Base-by-base conservation (phyloP, 208 protist species). In the Acanthamoeba triangularis region DNA sequence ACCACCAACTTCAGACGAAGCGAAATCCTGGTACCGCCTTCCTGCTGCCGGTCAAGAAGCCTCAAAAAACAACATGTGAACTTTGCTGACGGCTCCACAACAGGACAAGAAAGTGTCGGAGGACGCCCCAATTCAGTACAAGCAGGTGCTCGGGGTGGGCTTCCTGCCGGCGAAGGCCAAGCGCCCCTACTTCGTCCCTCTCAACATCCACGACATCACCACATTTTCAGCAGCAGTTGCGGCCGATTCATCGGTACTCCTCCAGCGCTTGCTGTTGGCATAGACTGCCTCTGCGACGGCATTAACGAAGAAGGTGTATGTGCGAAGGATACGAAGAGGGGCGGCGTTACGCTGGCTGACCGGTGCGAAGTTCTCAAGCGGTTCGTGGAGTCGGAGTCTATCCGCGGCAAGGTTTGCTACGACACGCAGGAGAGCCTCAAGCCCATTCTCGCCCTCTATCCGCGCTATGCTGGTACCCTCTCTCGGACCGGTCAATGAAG, bases 1-100 rank as follows among this genome's bases (percentile, higher is more conserved):
- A 88, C 80, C 25, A 88, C 80, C 49, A 88, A 88, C 80, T 88
- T 65, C 49, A n/a, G 80, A 0, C 80, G 80, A 41, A 88, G 80
- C 49, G 80, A 88, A 25, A 88, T 88, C 5, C 30, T 88, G 80
- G 80, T 63, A 84, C 41, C 11, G 10, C 30, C n/a, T 37, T 11
- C 14, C 30, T 30, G 13, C 30, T 13, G 5, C 14, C 20, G 65
- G 72, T 14, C 28, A 3, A 30, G n/a, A n/a, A n/a, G n/a, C n/a
- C 78, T 61, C 18, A 28, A 8, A 18, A 13, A 18, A 18, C n/a
- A n/a, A n/a, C 13, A n/a, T 33, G n/a, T 18, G n/a, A 74, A 33
- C 35, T 4, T 3, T 35, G 33, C 35, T 18, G 8, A 25, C 80
- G 47, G 7, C 20, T 74, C 28, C 16, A n/a, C 6, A 30, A 14